phyloP scores from a whole-genome alignment of 192 early-diverging fungal genomes.

The Gryganskiella cystojenkinii region DNA sequence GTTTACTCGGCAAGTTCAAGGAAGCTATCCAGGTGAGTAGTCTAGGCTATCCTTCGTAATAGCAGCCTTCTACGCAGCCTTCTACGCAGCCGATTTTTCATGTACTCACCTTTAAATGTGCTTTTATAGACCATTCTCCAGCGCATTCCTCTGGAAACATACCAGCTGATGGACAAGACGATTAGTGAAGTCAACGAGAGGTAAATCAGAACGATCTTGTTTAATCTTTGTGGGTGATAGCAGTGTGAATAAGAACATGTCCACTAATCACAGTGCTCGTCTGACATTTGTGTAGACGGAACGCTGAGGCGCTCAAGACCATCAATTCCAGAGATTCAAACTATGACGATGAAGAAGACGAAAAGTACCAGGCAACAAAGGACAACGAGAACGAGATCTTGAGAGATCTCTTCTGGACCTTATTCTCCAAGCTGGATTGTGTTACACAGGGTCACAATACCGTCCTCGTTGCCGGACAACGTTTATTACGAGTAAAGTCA shows the following conservation, averaged over 20 bases:
- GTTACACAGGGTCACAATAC: conserved; percentile 81
- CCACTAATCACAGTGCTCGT: not conserved
- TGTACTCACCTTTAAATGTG: no score
- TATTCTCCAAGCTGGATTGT: conserved; percentile 81
- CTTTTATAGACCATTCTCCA: conserved; percentile 72
- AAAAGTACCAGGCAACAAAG: conserved; percentile 63
- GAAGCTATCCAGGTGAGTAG: conserved; percentile 59
- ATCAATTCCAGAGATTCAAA: conserved; percentile 51
- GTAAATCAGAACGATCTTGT: conserved; percentile 33
- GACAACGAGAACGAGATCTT: conserved; percentile 75
- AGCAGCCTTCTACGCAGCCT: no score
- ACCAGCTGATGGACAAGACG: conserved; percentile 77
- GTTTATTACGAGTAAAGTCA: conserved; percentile 54
- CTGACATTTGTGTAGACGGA: conserved; percentile 13
- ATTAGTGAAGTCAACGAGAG: conserved; percentile 80
- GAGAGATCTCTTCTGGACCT: conserved; percentile 78
- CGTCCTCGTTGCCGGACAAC: conserved; percentile 69
- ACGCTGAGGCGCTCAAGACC: conserved; percentile 47
- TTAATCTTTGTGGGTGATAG: no score
- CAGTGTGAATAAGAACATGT: no score
- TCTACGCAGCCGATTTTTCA: not conserved
- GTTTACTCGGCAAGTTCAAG: conserved; percentile 64
- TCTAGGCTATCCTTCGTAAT: no score
- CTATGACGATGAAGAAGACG: conserved; percentile 52
- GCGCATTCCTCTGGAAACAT: conserved; percentile 74